Conservation (phyloP, 371 early-diverging fungal species). For the Chytridium lagenaria region DNA sequence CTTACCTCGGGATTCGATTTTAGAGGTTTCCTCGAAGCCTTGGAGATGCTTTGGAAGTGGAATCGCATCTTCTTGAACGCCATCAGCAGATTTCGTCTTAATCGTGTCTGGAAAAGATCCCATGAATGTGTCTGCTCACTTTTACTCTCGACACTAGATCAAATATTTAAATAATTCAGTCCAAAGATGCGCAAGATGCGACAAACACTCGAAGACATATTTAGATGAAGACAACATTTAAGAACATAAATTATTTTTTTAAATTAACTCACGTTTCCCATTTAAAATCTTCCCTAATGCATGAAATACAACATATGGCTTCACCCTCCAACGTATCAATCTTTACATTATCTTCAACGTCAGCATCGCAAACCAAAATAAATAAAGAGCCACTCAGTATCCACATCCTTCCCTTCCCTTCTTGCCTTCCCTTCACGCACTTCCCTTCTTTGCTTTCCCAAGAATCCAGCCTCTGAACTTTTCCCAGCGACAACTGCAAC, state of each 20-base stretch:
- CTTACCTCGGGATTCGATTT: slow-evolving; percentile 55
- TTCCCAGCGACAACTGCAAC: neutral
- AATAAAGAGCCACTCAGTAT: neutral
- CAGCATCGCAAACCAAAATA: neutral
- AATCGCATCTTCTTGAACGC: slow-evolving; percentile 15
- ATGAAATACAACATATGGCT: slow-evolving; percentile 52
- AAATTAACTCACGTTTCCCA: slow-evolving; percentile 45
- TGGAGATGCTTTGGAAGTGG: slow-evolving; percentile 42
- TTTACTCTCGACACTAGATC: slow-evolving; percentile 29
- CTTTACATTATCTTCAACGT: no score
- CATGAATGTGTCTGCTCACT: slow-evolving; percentile 23
- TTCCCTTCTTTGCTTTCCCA: neutral
- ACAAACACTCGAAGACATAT: no score
- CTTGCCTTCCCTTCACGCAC: neutral
- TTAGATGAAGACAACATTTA: no score
- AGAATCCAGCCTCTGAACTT: neutral
- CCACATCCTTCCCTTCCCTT: neutral
- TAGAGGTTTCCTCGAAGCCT: slow-evolving; percentile 44
- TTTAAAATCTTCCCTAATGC: slow-evolving; percentile 59
- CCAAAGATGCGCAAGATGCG: no score
- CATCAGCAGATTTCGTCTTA: no score
- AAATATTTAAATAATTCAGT: slow-evolving; percentile 26
- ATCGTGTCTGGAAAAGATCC: neutral
- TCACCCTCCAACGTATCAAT: slow-evolving; percentile 48
- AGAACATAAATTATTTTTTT: no score